Conservation (phyloP, 208 protist genomes). For the Strigomonas oncopelti region DNA sequence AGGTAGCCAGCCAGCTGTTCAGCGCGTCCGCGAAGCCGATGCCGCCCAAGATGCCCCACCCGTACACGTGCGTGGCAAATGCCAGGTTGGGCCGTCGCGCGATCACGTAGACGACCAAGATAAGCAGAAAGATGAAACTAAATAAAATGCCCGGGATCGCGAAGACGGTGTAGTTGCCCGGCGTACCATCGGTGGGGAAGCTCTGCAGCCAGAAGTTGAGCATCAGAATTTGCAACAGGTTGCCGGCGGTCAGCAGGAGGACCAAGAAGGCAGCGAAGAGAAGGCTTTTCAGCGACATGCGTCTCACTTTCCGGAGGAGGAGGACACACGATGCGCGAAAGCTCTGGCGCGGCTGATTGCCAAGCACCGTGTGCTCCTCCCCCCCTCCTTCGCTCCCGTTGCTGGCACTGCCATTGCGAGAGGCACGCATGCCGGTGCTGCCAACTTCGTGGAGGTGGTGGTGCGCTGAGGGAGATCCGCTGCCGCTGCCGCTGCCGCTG, state of each 20-base stretch:
- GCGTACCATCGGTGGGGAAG: constrained; percentile 53
- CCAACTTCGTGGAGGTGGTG: too few relatives aligned
- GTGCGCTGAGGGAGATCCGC: too few relatives aligned
- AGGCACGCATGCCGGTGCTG: too few relatives aligned
- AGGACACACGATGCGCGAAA: not conserved
- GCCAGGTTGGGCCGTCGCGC: constrained; percentile 45
- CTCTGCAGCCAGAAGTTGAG: constrained; percentile 81
- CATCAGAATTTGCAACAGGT: constrained; percentile 81
- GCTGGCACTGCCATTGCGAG: too few relatives aligned
- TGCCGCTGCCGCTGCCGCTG: too few relatives aligned
- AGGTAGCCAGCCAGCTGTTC: constrained; percentile 74
- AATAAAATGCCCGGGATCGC: constrained; percentile 65
- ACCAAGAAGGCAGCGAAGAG: constrained; percentile 49
- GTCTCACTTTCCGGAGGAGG: constrained; percentile 19
- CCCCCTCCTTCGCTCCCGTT: too few relatives aligned
- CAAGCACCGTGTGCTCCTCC: too few relatives aligned
- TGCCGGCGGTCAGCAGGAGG: constrained; percentile 59
- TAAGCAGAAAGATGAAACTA: constrained; percentile 48
- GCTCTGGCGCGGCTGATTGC: not conserved
- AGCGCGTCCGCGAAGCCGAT: constrained; percentile 69
- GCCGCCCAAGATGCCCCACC: constrained; percentile 44
- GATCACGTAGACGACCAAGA: constrained; percentile 47
- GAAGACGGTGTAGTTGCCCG: constrained; percentile 76
- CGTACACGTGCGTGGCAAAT: constrained; percentile 46
- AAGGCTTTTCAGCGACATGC: constrained; percentile 33